Evolutionary conservation across 163 green algal species (phyloP).

Genomic region (Chlorella variabilis): DNA sequence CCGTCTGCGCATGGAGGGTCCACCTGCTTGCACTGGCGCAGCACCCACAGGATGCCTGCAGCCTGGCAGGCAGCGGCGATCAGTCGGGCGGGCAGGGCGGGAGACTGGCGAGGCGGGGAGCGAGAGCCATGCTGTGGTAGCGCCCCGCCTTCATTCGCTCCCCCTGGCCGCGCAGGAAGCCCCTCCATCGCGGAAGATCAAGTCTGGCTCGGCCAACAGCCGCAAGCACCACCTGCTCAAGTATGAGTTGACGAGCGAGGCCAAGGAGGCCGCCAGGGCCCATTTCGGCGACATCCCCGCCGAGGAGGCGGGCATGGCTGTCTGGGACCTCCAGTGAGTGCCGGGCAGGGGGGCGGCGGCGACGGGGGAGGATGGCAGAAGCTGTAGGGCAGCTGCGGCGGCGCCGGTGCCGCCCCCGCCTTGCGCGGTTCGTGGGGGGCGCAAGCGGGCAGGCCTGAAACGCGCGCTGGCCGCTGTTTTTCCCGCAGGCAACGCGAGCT

Average conservation of each 20-base stretch:
- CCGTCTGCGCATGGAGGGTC: no score
- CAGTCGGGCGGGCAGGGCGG: no score
- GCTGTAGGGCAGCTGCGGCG: background rate
- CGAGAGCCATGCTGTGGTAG: no score
- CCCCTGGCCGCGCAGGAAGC: background rate
- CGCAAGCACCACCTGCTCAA: constrained; percentile 28
- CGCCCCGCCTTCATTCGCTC: no score
- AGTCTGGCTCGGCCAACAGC: no score
- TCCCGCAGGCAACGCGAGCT: constrained; percentile 20
- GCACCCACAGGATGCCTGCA: no score
- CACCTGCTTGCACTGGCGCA: no score
- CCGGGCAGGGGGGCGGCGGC: no score
- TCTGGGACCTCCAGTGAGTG: constrained; percentile 25
- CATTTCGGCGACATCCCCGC: background rate
- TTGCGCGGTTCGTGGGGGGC: background rate
- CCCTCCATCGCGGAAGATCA: no score
- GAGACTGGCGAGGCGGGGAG: no score
- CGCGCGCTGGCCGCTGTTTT: background rate
- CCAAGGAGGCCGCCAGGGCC: background rate
- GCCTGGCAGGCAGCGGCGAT: no score
- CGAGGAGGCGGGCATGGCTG: background rate
- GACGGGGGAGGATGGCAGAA: background rate
- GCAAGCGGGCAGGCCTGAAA: background rate
- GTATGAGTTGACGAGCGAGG: background rate
- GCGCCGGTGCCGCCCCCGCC: no score